Base-by-base conservation (phyloP, 2,329 filamentous ascomycete species). In the Aspergillus aculeatus region DNA sequence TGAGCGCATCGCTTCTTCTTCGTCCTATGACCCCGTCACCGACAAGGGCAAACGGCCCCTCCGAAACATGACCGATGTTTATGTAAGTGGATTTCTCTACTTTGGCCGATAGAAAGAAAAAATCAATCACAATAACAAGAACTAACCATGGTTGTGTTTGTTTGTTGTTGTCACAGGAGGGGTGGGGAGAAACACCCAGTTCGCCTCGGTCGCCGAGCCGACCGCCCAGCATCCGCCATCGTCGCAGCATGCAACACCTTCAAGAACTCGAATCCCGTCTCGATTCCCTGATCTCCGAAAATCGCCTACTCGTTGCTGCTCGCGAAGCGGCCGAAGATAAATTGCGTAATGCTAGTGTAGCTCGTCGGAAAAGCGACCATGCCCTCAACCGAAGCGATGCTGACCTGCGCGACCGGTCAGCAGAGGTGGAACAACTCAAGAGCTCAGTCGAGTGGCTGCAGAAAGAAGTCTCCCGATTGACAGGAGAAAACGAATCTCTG, bases 221-320 rank as follows among this genome's bases (percentile, higher is more conserved):
- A 77, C 93, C 95, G 69, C 92, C 93, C 73, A 97, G 92, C 82
- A 90, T 99, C 85, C 93, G 94, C 69, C 93, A 94, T 74, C 91
- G 94, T 73, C 95, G 96, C 78, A 98, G 94, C 83, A 94, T 98
- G 88, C 94, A 98, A 79, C 87, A 94, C 57, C 87, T 98, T 62
- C 79, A 84, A 72, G 94, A 99, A 70, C 87, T 99, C 72, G 92
- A 98, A 81, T 83, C 86, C 61, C 87, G 85, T 70, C 84, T 99
- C 69, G 92, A 97, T 68, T 89, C 94, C 75, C 83, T 99, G 65
- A 82, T 89, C 47, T 87, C 89, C 23, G 94, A 99, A 75, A 98
- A 98, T 72, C 87, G 89, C 58, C 80, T 86, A 63, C 86, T 99
- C 29, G 83, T 86, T 67, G 89, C 93, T 52, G 89, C 90, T 50